Evolutionary conservation across 2,329 filamentous ascomycete genomes (phyloP).

Genomic region (Neonectria ditissima): DNA sequence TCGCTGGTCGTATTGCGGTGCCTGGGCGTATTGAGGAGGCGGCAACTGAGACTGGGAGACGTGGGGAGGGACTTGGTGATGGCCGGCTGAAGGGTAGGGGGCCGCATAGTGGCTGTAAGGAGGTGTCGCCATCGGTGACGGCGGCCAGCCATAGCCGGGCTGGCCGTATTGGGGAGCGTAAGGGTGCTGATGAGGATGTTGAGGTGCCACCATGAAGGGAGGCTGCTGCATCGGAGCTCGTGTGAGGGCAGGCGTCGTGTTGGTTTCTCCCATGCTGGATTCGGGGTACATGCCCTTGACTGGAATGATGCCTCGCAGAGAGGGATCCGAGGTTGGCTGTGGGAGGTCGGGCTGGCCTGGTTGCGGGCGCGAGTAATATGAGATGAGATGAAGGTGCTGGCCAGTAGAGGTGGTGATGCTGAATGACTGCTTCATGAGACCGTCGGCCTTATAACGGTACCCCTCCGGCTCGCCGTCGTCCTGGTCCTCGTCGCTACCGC

Average conservation of each 20-base stretch:
- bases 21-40: constrained; percentile 45
- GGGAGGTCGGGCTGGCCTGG: constrained; percentile 78
- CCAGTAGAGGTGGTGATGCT: constrained; percentile 92
- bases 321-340: constrained; percentile 84
- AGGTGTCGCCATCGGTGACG: constrained; percentile 66
- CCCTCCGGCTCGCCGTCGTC: constrained; percentile 88
- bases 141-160: constrained; percentile 64
- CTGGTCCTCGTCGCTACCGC: constrained; percentile 86
- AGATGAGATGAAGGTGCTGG: constrained; percentile 96
- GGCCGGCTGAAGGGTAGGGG: constrained; percentile 50
- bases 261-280: constrained; percentile 88
- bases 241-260: constrained; percentile 83
- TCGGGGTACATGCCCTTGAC: constrained; percentile 98
- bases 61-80: constrained; percentile 44
- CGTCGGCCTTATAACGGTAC: constrained; percentile 95
- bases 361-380: constrained; percentile 90
- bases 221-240: constrained; percentile 73
- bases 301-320: constrained; percentile 84
- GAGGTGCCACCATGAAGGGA: constrained; percentile 53
- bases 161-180: constrained; percentile 58
- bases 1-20: constrained; percentile 51
- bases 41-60: constrained; percentile 45
- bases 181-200: constrained; percentile 46
- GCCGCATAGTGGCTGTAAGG: constrained; percentile 62
- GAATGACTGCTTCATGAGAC: constrained; percentile 99